Evolutionary conservation across 345 rosid genomes (phyloP), one percentile per base, ranked within the genome.

Genomic region (Raphanus raphanistrum): DNA sequence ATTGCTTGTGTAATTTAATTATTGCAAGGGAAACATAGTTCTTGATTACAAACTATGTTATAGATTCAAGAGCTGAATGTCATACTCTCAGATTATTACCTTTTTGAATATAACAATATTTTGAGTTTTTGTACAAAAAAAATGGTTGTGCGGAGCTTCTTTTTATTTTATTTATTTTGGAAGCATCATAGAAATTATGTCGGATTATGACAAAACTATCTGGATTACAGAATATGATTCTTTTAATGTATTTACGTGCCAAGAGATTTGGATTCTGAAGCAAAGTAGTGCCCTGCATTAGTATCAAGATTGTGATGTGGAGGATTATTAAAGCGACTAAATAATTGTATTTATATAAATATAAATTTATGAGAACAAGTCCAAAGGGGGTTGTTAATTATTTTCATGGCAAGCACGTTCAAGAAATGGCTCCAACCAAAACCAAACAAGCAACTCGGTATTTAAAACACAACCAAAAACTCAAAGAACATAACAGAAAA

Each of bases 341-440:
- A 13, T 6, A 71, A 77, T 28, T 27, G 50, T 16, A 43, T 54
- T 15, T 8, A 0, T 13, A 2, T 17, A 31, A 2, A 52, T 9
- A 70, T 13, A 28, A 17, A 11, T 41, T 45, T 27, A 76, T 17
- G 50, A 65, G 61, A 65, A 74, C 71, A 31, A 21, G 79, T 80
- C 82, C 36, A 63, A 68, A 63, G 36, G 32, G 7, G 25, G 4
- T 16, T 36, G 32, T 41, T 16, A 66, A 4, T 2, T 26, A 60
- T 16, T 55, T 80, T 80, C 79, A 80, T 80, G 82, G 79, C 16
- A 69, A 25, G 79, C 82, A 80, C 82, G 82, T 80, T 75, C 68
- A 74, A 69, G 71, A 55, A 80, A 75, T 63, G 75, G 25, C 68
- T 79, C 72, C 74, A 73, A 79, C 82, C 74, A 74, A 80, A 52